phyloP scores from a whole-genome alignment of 1,284 basidiomycete genomes.

The Trametes versicolor region DNA sequence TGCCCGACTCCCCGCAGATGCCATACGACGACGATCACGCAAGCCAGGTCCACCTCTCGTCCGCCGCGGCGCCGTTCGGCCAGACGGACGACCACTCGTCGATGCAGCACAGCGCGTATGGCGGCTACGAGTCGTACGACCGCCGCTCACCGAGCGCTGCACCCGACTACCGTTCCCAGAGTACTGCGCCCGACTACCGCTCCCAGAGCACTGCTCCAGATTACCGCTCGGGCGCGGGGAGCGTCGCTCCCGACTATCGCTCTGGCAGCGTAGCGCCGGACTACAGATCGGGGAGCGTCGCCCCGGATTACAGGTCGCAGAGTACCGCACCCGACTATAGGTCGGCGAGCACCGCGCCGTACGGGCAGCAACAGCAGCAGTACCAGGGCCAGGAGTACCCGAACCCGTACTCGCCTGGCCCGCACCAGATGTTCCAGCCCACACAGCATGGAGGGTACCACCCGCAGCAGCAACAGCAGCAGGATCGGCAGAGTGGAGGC shows the following conservation, averaged over 20 bases:
- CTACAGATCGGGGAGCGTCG: constrained; percentile 28
- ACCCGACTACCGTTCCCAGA: constrained; percentile 30
- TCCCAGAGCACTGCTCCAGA: constrained; percentile 24
- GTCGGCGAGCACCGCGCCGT: constrained; percentile 34
- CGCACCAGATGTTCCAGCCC: constrained; percentile 27
- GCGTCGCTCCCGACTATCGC: constrained; percentile 28
- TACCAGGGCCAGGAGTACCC: constrained; percentile 16
- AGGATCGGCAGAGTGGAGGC: constrained; percentile 25
- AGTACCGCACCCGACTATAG: constrained; percentile 23
- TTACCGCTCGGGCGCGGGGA: constrained; percentile 24
- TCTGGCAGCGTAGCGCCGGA: constrained; percentile 28
- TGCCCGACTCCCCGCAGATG: constrained; percentile 59
- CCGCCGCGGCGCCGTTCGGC: constrained; percentile 63
- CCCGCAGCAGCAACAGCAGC: constrained; percentile 20
- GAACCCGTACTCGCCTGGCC: constrained; percentile 30
- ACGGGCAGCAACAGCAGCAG: constrained; percentile 28
- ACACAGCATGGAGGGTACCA: constrained; percentile 26
- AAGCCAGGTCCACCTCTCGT: constrained; percentile 65
- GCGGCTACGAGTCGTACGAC: constrained; percentile 29
- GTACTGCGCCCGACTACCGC: constrained; percentile 28
- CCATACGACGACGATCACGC: constrained; percentile 73
- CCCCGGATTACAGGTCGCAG: constrained; percentile 30
- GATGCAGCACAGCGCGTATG: constrained; percentile 27
- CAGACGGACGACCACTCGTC: constrained; percentile 40
- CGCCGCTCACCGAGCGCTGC: constrained; percentile 30